Evolutionary conservation across 1,139 yeast species (phyloP).

Genomic region (Scheffersomyces lignicola): DNA sequence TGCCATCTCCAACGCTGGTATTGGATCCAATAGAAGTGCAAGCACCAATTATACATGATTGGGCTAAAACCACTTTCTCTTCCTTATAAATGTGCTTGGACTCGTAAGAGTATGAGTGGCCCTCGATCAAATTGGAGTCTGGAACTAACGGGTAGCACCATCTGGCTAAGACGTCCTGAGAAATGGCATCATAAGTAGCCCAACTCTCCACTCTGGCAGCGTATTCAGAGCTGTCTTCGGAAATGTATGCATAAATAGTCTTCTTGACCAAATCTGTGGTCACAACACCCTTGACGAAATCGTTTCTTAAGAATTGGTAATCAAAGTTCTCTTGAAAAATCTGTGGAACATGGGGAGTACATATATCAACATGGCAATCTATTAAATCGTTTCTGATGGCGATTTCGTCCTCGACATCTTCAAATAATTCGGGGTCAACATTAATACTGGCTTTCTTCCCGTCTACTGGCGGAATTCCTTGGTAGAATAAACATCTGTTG

Average conservation of each 20-base stretch:
- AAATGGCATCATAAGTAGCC: constrained; percentile 87
- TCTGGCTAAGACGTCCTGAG: constrained; percentile 88
- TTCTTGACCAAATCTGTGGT: constrained; percentile 89
- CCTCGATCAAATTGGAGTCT: constrained; percentile 72
- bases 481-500: constrained; percentile 79
- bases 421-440: constrained; percentile 83
- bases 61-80: constrained; percentile 80
- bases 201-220: constrained; percentile 94
- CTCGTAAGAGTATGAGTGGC: constrained; percentile 75
- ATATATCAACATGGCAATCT: constrained; percentile 94
- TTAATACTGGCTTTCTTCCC: constrained; percentile 55
- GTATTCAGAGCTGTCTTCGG: constrained; percentile 61
- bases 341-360: constrained; percentile 93
- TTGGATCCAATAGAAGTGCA: constrained; percentile 78
- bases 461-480: constrained; percentile 66
- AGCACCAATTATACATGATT: constrained; percentile 79
- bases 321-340: constrained; percentile 95
- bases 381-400: constrained; percentile 85
- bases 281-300: constrained; percentile 87
- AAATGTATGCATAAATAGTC: constrained; percentile 83
- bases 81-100: constrained; percentile 86
- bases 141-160: constrained; percentile 93
- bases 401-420: constrained; percentile 70
- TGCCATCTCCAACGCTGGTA: constrained; percentile 62
- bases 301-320: constrained; percentile 81